Percentiles rank a stretch among this genome's conserved stretches.
Conservation (phyloP, 352 stramenopile genomes). For the Pythium phragmitis region DNA sequence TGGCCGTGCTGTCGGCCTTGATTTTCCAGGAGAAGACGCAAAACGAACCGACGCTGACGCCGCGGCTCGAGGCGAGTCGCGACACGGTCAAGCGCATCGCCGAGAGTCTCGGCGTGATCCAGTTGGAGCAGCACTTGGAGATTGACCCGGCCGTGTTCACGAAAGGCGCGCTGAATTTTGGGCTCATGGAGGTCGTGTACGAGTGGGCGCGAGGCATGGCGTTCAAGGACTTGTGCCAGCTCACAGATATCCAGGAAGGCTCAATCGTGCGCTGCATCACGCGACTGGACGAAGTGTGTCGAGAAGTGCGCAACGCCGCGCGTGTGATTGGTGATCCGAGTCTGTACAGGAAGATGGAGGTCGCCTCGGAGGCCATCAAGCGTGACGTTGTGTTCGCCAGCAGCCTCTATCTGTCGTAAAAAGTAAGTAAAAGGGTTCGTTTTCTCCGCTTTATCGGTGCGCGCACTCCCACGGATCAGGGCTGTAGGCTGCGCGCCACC, state of each 20-base stretch:
- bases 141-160: conserved; percentile 92
- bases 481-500: too few relatives aligned
- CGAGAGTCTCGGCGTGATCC: conserved; percentile 76
- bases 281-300: conserved; percentile 96
- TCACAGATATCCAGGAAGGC: conserved; percentile 97
- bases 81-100: conserved; percentile 88
- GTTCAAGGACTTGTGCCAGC: conserved; percentile 95
- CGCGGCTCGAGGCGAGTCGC: conserved; percentile 69
- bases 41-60: conserved; percentile 70
- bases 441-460: too few relatives aligned
- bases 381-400: conserved; percentile 14
- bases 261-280: conserved; percentile 98
- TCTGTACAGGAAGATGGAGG: conserved; percentile 97
- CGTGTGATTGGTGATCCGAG: conserved; percentile 94
- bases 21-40: conserved; percentile 97
- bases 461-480: too few relatives aligned
- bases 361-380: conserved; percentile 37
- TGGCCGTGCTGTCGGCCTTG: conserved; percentile 93
- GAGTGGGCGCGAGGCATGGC: conserved; percentile 97
- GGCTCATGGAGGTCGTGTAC: conserved; percentile 94
- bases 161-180: conserved; percentile 95
- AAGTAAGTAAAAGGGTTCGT: too few relatives aligned
- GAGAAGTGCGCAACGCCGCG: conserved; percentile 96
- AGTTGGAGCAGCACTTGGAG: conserved; percentile 78
- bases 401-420: conserved; percentile 91